Percentiles rank a stretch among this genome's conserved stretches.
Evolutionary conservation across 805 yeast species (phyloP).

Genomic region (Pichia manshurica): DNA sequence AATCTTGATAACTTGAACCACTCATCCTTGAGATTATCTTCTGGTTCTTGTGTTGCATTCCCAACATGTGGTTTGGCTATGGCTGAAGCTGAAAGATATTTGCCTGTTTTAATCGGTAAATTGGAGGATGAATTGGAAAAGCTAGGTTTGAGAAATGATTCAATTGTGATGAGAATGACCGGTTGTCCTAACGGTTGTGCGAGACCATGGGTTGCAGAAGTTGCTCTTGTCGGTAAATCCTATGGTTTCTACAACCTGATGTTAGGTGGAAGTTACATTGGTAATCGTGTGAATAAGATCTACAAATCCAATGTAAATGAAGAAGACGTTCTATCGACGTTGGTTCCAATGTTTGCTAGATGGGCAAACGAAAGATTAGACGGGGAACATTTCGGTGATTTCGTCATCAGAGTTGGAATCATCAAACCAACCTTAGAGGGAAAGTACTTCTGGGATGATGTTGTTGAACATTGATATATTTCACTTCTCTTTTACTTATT

Average conservation of each 20-base stretch:
- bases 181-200: conserved; percentile 99
- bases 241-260: conserved; percentile 86
- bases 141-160: conserved; percentile 87
- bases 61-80: conserved; percentile 98
- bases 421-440: conserved; percentile 88
- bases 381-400: conserved; percentile 95
- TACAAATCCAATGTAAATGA: conserved; percentile 85
- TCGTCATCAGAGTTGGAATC: conserved; percentile 78
- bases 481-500: conserved; percentile 22
- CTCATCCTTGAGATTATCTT: conserved; percentile 78
- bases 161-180: conserved; percentile 95
- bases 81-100: conserved; percentile 95
- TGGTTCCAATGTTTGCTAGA: conserved; percentile 84
- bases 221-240: conserved; percentile 94
- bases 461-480: conserved; percentile 54
- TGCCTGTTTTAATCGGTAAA: conserved; percentile 77
- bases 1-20: conserved; percentile 72
- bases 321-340: conserved; percentile 70
- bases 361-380: conserved; percentile 91
- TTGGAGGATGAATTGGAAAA: conserved; percentile 86
- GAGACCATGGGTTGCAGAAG: conserved; percentile 96
- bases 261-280: conserved; percentile 95
- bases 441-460: conserved; percentile 88
- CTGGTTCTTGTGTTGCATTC: conserved; percentile 96
- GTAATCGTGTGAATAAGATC: conserved; percentile 86